A percentile compares a stretch with the other conserved stretches of the same genome.
These are phyloP conservation scores for Hansenula lynferdii DNA, from an alignment of 1,139 yeast species.

Conservation along the genomic window DNA sequence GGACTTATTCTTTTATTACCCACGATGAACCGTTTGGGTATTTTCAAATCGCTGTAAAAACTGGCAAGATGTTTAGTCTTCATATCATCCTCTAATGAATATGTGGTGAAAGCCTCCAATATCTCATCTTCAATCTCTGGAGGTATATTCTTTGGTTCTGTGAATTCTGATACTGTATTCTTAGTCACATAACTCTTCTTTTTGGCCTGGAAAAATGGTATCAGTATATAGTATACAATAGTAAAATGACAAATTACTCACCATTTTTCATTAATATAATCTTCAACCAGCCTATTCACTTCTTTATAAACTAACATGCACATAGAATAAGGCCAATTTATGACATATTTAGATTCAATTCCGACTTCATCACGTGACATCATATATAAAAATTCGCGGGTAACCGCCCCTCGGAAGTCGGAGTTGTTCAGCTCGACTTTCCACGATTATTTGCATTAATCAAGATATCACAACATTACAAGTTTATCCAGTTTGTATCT, in stretches of 20 bases:
- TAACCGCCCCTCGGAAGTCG: neutral
- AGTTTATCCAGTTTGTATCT: neutral
- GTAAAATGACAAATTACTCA: neutral
- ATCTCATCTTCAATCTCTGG: slow-evolving; percentile 36
- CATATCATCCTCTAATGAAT: slow-evolving; percentile 33
- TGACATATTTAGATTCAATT: too few relatives aligned
- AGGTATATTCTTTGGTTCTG: slow-evolving; percentile 28
- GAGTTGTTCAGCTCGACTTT: neutral
- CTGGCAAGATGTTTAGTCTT: slow-evolving; percentile 23
- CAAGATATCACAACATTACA: neutral
- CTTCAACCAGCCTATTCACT: too few relatives aligned
- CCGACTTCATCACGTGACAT: neutral
- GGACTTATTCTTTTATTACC: slow-evolving; percentile 19
- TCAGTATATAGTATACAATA: too few relatives aligned
- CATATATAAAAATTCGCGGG: neutral
- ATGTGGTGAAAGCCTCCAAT: slow-evolving; percentile 32
- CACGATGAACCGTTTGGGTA: slow-evolving; percentile 24
- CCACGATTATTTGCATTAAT: neutral
- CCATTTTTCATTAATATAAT: neutral
- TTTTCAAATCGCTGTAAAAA: slow-evolving; percentile 25
- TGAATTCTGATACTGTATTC: slow-evolving; percentile 24
- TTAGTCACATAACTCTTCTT: slow-evolving; percentile 14
- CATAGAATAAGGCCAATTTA: too few relatives aligned
- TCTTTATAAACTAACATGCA: too few relatives aligned
- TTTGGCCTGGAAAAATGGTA: neutral